Conservation (phyloP, 192 early-diverging fungal species). For the Podochytrium sp. region DNA sequence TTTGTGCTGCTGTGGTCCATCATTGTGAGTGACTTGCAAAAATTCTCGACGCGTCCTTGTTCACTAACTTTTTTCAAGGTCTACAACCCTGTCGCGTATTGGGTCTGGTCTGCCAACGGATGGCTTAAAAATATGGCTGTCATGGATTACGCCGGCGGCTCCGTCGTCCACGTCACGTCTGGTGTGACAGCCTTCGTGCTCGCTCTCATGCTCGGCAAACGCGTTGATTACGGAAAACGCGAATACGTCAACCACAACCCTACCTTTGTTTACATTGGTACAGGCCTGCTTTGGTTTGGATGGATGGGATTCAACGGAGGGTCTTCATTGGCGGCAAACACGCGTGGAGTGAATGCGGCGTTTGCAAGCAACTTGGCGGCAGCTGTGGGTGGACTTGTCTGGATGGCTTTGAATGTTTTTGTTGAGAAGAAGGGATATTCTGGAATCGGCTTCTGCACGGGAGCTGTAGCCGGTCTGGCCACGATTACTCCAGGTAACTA, state of each 20-base stretch:
- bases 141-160: constrained; percentile 23
- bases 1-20: constrained; percentile 92
- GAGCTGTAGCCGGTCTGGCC: constrained; percentile 89
- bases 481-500: constrained; percentile 89
- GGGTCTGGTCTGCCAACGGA: constrained; percentile 13
- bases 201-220: constrained; percentile 54
- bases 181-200: constrained; percentile 58
- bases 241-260: constrained; percentile 58
- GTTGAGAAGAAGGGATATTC: constrained; percentile 79
- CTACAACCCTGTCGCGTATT: constrained; percentile 13
- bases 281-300: constrained; percentile 80
- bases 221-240: constrained; percentile 3
- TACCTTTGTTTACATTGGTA: constrained; percentile 80
- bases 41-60: not conserved
- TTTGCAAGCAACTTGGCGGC: constrained; percentile 87
- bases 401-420: constrained; percentile 80
- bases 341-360: constrained; percentile 85
- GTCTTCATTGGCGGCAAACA: constrained; percentile 75
- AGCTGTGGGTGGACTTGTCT: constrained; percentile 78
- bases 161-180: constrained; percentile 7
- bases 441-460: constrained; percentile 91
- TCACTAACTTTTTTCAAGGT: not conserved
- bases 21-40: constrained; percentile 51
- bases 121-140: constrained; percentile 2
- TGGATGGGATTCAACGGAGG: constrained; percentile 97